phyloP scores from a whole-genome alignment of 352 stramenopile species.

The Phytophthora sojae region DNA sequence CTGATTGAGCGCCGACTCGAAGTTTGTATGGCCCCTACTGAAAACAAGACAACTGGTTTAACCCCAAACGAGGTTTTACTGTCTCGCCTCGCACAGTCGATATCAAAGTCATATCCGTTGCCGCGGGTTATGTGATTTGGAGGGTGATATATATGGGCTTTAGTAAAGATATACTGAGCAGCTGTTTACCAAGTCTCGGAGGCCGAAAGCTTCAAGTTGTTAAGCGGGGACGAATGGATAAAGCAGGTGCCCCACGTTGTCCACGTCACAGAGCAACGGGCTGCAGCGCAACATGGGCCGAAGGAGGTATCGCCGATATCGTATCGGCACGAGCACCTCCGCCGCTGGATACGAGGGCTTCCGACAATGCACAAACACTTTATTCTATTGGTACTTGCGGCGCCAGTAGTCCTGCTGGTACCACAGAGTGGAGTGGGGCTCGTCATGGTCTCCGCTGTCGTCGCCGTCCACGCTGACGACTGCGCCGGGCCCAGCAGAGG shows the following conservation, averaged over 20 bases:
- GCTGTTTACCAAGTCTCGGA: background rate
- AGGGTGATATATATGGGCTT: background rate
- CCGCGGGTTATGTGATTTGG: background rate
- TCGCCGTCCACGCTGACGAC: constrained; percentile 11
- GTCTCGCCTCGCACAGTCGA: too few relatives aligned
- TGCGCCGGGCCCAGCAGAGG: too few relatives aligned
- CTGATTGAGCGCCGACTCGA: background rate
- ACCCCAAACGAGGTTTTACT: background rate
- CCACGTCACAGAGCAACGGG: background rate
- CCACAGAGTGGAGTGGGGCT: constrained; percentile 36
- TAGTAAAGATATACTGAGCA: too few relatives aligned
- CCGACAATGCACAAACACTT: background rate
- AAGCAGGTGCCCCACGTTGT: background rate
- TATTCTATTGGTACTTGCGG: constrained; percentile 49
- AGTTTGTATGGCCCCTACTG: constrained; percentile 5
- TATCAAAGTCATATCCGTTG: too few relatives aligned
- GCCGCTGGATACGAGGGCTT: background rate
- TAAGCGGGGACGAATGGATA: background rate
- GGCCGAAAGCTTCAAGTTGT: constrained; percentile 18
- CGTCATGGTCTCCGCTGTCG: constrained; percentile 1
- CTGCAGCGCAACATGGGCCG: background rate
- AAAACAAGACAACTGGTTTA: constrained; percentile 2
- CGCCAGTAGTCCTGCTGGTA: constrained; percentile 68
- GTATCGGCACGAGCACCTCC: background rate
- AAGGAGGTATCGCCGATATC: too few relatives aligned